These are phyloP conservation scores for Saccharomyces hybrid DNA, from an alignment of 1,139 yeast species.

Conservation along the genomic window DNA sequence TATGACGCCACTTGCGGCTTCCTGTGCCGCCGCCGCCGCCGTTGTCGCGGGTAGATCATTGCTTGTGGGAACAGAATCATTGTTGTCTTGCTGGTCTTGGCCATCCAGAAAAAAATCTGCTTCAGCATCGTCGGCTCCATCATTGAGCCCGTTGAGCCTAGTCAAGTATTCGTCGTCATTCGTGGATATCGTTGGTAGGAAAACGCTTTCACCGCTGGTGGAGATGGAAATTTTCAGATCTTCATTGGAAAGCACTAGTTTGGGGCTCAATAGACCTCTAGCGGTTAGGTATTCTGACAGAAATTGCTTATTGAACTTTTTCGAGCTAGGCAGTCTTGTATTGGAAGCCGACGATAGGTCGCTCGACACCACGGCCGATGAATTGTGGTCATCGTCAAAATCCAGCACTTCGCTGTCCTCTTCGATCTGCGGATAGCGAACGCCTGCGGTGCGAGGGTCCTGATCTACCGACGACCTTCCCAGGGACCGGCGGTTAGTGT, in stretches of 20 bases:
- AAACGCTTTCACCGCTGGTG: constrained; percentile 27
- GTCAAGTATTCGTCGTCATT: constrained; percentile 29
- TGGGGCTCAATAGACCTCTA: constrained; percentile 26
- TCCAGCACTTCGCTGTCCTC: constrained; percentile 2
- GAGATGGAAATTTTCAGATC: constrained; percentile 21
- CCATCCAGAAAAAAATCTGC: constrained; percentile 1
- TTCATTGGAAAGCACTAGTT: constrained; percentile 11
- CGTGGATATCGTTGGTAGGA: constrained; percentile 27
- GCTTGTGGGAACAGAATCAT: too few relatives aligned
- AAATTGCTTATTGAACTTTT: constrained; percentile 11
- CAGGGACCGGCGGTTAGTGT: neutral
- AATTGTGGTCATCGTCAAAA: constrained; percentile 3
- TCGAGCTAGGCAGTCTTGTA: neutral
- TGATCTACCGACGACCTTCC: neutral
- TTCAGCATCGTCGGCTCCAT: constrained; percentile 11
- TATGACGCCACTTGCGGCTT: neutral
- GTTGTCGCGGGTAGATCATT: neutral
- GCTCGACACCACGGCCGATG: neutral
- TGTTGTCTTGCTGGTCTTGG: neutral
- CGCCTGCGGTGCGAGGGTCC: neutral
- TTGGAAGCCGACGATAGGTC: neutral
- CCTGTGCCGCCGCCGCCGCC: neutral
- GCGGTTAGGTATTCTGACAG: constrained; percentile 19
- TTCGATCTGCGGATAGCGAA: neutral
- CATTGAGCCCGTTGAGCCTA: constrained; percentile 21